Conservation (phyloP, 169 alveolate genomes). For the Perkinsus chesapeaki region DNA sequence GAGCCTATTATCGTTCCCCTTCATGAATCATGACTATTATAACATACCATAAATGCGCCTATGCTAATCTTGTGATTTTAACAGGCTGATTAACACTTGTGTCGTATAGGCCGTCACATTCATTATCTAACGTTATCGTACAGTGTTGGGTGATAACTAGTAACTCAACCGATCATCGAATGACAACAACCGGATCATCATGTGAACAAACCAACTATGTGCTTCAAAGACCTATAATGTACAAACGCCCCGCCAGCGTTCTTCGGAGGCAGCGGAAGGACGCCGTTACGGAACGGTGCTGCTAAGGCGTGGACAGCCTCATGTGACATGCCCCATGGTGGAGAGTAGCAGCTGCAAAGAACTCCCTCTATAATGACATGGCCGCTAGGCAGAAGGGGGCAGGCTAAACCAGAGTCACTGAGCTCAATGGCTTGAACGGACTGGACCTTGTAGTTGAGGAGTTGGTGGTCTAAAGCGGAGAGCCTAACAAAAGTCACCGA, state of each 20-base stretch:
- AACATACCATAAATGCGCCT: not conserved
- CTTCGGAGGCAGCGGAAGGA: not conserved
- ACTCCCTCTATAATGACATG: not conserved
- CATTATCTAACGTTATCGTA: too few relatives aligned
- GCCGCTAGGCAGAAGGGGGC: not conserved
- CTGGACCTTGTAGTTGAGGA: not conserved
- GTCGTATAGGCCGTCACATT: too few relatives aligned
- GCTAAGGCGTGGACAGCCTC: not conserved
- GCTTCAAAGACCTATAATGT: not conserved
- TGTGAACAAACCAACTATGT: not conserved
- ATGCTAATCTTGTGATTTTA: not conserved
- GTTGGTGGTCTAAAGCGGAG: not conserved
- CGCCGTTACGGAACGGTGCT: not conserved
- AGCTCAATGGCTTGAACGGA: not conserved
- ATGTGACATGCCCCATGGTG: not conserved
- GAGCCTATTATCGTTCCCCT: not conserved
- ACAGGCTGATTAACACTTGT: too few relatives aligned
- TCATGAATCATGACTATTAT: not conserved
- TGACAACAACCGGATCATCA: not conserved
- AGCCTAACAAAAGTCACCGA: not conserved
- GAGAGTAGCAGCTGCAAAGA: not conserved
- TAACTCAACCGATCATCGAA: not conserved
- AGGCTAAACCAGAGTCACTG: not conserved
- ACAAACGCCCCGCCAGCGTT: not conserved
- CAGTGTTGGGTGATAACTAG: too few relatives aligned